Percentiles rank a stretch among this genome's conserved stretches.
phyloP scores from a whole-genome alignment of 108 stramenopile genomes.

The Nitzschia sp. region DNA sequence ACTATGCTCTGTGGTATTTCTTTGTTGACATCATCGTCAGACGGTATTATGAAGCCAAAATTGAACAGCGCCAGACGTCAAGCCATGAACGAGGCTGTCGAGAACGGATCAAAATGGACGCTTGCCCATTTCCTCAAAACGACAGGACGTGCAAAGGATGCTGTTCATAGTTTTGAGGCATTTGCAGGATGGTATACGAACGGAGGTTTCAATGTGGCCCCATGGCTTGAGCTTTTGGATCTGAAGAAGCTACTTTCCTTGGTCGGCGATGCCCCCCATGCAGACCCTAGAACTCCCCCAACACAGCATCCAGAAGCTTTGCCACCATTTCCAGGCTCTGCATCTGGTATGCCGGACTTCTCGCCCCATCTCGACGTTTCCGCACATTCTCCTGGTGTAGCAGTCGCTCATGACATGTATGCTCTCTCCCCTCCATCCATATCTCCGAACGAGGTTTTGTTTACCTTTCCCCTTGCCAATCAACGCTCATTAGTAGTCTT shows the following conservation, averaged over 20 bases:
- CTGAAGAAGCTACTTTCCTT: constrained; percentile 77
- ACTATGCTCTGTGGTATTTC: constrained; percentile 81
- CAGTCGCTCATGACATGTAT: constrained; percentile 4
- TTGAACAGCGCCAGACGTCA: constrained; percentile 35
- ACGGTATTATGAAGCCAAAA: constrained; percentile 41
- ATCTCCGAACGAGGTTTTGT: constrained; percentile 43
- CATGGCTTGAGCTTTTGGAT: constrained; percentile 91
- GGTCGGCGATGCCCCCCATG: constrained; percentile 37
- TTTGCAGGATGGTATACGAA: constrained; percentile 90
- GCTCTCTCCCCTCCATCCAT: not conserved
- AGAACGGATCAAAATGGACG: constrained; percentile 84
- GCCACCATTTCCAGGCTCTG: constrained; percentile 17
- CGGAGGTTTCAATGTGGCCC: constrained; percentile 84
- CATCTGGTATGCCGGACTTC: constrained; percentile 25
- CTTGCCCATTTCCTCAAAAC: constrained; percentile 65
- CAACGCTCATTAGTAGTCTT: constrained; percentile 74
- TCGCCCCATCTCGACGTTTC: constrained; percentile 11
- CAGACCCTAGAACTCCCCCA: constrained; percentile 16
- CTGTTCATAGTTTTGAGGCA: constrained; percentile 66
- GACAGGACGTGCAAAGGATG: constrained; percentile 30
- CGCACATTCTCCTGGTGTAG: constrained; percentile 19
- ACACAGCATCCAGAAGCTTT: constrained; percentile 15
- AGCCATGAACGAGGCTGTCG: constrained; percentile 64
- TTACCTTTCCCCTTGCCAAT: constrained; percentile 83
- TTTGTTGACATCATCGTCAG: constrained; percentile 52